These are phyloP conservation scores for Epichloe bromicola DNA, from an alignment of 2,329 filamentous ascomycete genomes.

Conservation along the genomic window DNA sequence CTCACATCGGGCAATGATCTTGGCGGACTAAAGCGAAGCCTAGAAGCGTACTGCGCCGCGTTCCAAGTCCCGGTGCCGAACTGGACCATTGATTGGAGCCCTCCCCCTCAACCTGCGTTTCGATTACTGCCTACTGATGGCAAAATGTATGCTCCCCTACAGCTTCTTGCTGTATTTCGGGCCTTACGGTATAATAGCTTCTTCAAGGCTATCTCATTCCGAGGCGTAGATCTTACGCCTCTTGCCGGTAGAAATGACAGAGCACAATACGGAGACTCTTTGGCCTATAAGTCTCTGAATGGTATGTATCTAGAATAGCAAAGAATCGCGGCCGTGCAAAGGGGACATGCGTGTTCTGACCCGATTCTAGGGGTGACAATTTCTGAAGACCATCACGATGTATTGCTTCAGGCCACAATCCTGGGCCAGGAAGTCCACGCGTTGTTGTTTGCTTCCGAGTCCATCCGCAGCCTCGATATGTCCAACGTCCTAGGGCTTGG, in stretches of 20 bases:
- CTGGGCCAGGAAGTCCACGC: slow-evolving; percentile 45
- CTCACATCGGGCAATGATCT: slow-evolving; percentile 42
- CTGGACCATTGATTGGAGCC: slow-evolving; percentile 36
- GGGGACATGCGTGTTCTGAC: background rate
- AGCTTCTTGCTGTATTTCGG: slow-evolving; percentile 43
- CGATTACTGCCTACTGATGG: slow-evolving; percentile 32
- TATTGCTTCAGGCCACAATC: slow-evolving; percentile 35
- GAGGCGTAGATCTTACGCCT: slow-evolving; percentile 34
- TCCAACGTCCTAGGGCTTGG: slow-evolving; percentile 27
- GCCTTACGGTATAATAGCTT: slow-evolving; percentile 46
- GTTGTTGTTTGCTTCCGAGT: slow-evolving; percentile 41
- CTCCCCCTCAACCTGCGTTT: slow-evolving; percentile 37
- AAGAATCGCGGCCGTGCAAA: background rate
- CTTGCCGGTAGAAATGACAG: slow-evolving; percentile 29
- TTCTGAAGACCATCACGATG: slow-evolving; percentile 33
- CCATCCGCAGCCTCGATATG: slow-evolving; percentile 40
- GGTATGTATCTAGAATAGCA: slow-evolving; percentile 21
- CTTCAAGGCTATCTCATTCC: slow-evolving; percentile 44
- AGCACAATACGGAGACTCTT: slow-evolving; percentile 28
- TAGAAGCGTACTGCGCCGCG: slow-evolving; percentile 41
- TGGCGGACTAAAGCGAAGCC: slow-evolving; percentile 39
- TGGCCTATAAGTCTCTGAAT: slow-evolving; percentile 39
- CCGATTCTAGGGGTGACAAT: slow-evolving; percentile 28
- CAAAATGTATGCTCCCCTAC: slow-evolving; percentile 31
- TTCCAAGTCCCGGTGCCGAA: slow-evolving; percentile 36